These are phyloP conservation scores for Pichia deserticola DNA, from an alignment of 805 yeast genomes.

Conservation along the genomic window DNA sequence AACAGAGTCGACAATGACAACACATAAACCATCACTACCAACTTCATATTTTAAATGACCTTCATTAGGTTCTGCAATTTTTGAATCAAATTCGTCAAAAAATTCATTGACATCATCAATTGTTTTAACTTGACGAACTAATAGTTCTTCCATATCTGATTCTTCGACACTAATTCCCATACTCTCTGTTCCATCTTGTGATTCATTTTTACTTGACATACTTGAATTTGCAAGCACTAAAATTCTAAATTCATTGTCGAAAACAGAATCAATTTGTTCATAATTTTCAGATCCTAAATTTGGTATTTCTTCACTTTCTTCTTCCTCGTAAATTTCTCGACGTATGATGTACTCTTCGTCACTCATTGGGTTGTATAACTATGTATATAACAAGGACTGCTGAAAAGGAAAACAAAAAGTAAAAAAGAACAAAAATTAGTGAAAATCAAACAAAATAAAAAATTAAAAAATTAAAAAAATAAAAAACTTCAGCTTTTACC, in stretches of 20 bases:
- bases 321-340: constrained; percentile 7
- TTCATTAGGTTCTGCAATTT: constrained; percentile 47
- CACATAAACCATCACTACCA: constrained; percentile 54
- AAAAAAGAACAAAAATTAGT: not conserved
- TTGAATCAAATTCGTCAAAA: constrained; percentile 45
- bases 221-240: constrained; percentile 8
- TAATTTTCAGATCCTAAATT: not conserved
- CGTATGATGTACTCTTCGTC: constrained; percentile 13
- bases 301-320: not conserved
- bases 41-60: constrained; percentile 51
- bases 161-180: constrained; percentile 26
- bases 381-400: no score
- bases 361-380: constrained; percentile 4
- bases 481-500: no score
- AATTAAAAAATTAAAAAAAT: no score
- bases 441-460: not conserved
- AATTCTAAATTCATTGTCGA: constrained; percentile 12
- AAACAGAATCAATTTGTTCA: not conserved
- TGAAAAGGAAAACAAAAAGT: not conserved
- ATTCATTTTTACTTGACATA: not conserved
- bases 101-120: constrained; percentile 43
- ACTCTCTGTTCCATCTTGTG: not conserved
- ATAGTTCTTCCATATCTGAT: constrained; percentile 40
- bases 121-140: constrained; percentile 27
- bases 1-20: constrained; percentile 41